Base-by-base conservation (phyloP, 331 rosid species). In the Prunus yedoensis region DNA sequence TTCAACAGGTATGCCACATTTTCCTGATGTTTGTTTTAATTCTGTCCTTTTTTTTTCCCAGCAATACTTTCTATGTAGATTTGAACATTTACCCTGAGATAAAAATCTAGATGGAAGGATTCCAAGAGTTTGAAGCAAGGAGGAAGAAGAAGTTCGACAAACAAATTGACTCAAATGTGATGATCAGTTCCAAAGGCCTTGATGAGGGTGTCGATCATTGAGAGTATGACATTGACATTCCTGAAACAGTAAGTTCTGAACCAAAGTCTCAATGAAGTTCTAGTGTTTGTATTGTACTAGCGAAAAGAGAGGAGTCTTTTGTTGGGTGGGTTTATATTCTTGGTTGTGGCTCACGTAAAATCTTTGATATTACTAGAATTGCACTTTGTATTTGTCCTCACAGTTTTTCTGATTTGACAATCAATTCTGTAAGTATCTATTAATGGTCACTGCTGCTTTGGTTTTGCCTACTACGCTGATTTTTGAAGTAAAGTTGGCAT, bases 121-220 rank as follows among this genome's bases (percentile, higher is more conserved):
- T 95, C 81, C 93, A 88, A 89, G 99, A 95, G 76, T 95, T 92
- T 79, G 99, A 95, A 86, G 88, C 75, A 2, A 90, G 98, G 77
- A 88, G 98, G 86, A 95, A 78, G 87, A 95, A 85, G 93, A 95
- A 92, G 87, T 88, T 95, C 23, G 98, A 95, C 90, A 95, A 95
- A 84, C 97, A 95, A 71, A 92, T 92, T 51, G 97, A 90, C 82
- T 88, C 97, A 38, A 95, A 95, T 70, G 99, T 95, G 65, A 90
- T 95, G 98, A 90, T 95, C 38, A 74, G 98, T 66, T 95, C 98
- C 69, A 95, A 85, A 79, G 98, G 99, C 79, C 94, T 95, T 2
- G 97, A 95, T 32, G 99, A 92, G 82, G 97, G 99, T 66, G 91
- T 95, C 45, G 98, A 95, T 85, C 85, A 81, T 59, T 95, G 85